Conservation (phyloP, 2,329 filamentous ascomycete genomes). For the Stagonosporopsis chrysanthemi region DNA sequence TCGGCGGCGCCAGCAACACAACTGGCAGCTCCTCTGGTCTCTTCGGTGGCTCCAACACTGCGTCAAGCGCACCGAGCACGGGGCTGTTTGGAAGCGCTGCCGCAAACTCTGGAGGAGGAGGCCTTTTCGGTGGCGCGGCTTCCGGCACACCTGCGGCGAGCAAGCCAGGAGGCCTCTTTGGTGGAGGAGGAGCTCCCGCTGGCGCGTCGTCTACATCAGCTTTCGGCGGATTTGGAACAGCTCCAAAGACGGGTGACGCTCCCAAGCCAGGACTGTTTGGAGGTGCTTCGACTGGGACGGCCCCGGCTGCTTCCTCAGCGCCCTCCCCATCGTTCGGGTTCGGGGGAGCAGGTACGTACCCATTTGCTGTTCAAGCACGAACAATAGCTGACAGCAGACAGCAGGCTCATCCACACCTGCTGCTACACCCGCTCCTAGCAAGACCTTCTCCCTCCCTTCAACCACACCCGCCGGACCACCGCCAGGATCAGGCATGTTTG, state of each 20-base stretch:
- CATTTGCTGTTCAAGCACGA: neutral
- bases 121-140: slow-evolving; percentile 38
- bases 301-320: slow-evolving; percentile 23
- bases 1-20: slow-evolving; percentile 33
- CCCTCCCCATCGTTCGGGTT: slow-evolving; percentile 30
- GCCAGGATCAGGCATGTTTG: slow-evolving; percentile 42
- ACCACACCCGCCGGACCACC: slow-evolving; percentile 51
- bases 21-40: slow-evolving; percentile 36
- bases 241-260: slow-evolving; percentile 33
- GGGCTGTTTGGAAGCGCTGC: slow-evolving; percentile 28
- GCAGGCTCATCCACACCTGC: slow-evolving; percentile 33
- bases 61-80: slow-evolving; percentile 29
- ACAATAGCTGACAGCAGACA: neutral
- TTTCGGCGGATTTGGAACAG: slow-evolving; percentile 26
- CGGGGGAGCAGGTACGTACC: slow-evolving; percentile 26
- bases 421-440: slow-evolving; percentile 47
- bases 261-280: slow-evolving; percentile 40
- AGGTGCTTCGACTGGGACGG: slow-evolving; percentile 20
- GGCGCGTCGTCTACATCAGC: slow-evolving; percentile 29
- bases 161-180: slow-evolving; percentile 42
- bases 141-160: slow-evolving; percentile 39
- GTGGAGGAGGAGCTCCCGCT: slow-evolving; percentile 32
- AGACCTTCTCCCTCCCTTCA: slow-evolving; percentile 48
- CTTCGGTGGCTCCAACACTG: slow-evolving; percentile 35
- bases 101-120: slow-evolving; percentile 18